These are phyloP conservation scores for Chrysophaeum taylorii DNA, from an alignment of 352 stramenopile species.

Conservation along the genomic window DNA sequence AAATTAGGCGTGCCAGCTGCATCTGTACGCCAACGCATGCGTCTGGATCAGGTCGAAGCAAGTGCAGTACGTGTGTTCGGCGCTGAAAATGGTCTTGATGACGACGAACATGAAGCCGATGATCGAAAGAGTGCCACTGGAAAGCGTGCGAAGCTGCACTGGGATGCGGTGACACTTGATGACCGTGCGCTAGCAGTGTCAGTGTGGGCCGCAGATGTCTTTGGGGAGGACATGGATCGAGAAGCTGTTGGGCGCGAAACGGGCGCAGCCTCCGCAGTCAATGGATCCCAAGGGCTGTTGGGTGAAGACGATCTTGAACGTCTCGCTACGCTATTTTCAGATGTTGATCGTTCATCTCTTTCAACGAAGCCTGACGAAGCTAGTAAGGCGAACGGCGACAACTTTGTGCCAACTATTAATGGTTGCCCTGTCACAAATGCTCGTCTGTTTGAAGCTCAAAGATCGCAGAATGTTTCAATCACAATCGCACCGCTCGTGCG, in stretches of 20 bases:
- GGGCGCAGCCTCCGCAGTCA: background rate
- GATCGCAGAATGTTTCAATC: conserved; percentile 6
- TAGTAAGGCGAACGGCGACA: no score
- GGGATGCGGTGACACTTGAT: conserved; percentile 8
- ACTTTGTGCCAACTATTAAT: no score
- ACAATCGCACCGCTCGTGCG: background rate
- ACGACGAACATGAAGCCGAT: background rate
- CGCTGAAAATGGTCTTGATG: background rate
- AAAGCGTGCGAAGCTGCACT: conserved; percentile 12
- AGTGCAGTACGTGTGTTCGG: background rate
- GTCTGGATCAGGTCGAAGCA: background rate
- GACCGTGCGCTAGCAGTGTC: background rate
- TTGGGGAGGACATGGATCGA: background rate
- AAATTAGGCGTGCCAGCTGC: conserved; percentile 7
- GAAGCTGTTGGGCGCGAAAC: background rate
- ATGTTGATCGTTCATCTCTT: no score
- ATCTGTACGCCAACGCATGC: conserved; percentile 3
- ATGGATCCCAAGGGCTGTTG: background rate
- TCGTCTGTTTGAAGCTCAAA: background rate
- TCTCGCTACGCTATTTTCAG: conserved; percentile 1
- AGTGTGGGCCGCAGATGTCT: conserved; percentile 4
- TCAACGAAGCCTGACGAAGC: no score
- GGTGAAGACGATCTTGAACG: conserved; percentile 2
- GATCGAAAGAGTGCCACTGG: background rate
- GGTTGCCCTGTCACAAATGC: no score